Evolutionary conservation across 2,329 filamentous ascomycete genomes (phyloP).

Genomic region (Beauveria medogensis): DNA sequence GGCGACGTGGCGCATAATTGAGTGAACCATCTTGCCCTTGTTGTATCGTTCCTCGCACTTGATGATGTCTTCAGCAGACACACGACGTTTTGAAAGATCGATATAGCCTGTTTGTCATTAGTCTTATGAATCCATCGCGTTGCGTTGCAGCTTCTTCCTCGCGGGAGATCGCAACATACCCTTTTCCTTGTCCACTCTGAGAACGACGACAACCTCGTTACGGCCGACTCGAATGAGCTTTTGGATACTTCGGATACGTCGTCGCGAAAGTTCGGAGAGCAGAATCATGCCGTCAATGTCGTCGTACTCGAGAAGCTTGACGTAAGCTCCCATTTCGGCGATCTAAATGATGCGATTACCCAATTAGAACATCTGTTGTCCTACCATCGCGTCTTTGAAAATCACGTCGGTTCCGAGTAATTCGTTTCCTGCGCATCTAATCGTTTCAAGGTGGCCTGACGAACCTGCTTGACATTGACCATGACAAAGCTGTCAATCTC

Average conservation of each 20-base stretch:
- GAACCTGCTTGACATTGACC: constrained; percentile 97
- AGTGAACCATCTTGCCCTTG: constrained; percentile 99
- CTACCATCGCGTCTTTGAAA: background rate
- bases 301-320: constrained; percentile 98
- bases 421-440: background rate
- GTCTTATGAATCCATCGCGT: constrained; percentile 14
- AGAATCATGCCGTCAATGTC: constrained; percentile 99
- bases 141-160: constrained; percentile 11
- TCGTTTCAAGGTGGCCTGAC: constrained; percentile 19
- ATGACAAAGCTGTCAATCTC: constrained; percentile 99
- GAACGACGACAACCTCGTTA: constrained; percentile 97
- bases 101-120: constrained; percentile 60
- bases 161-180: constrained; percentile 38
- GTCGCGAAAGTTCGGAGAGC: constrained; percentile 90
- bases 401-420: background rate
- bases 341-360: constrained; percentile 49
- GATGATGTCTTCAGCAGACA: constrained; percentile 93
- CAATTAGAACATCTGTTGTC: background rate
- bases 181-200: constrained; percentile 99
- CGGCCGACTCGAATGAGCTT: constrained; percentile 97
- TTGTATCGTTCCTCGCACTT: constrained; percentile 99
- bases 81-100: constrained; percentile 95
- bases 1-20: constrained; percentile 96
- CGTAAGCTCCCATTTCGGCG: constrained; percentile 99
- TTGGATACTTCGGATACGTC: constrained; percentile 97